A percentile compares a stretch with the other conserved stretches of the same genome.
Conservation (phyloP, 1,284 basidiomycete genomes). For the Meira miltonrushii region DNA sequence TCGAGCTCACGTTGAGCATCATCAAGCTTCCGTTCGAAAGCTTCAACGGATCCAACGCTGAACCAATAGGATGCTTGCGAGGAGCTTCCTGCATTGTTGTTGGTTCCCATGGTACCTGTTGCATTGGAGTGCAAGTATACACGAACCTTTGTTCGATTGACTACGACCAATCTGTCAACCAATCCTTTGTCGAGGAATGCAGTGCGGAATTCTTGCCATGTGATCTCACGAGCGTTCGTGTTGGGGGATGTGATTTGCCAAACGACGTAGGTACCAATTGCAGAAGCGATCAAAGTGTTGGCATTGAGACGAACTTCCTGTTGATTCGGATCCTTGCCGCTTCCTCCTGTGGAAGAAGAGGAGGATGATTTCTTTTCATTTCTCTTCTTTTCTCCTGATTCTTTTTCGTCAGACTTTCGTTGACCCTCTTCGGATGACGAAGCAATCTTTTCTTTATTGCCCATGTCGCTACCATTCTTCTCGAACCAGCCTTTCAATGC, state of each 20-base stretch:
- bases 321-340: slow-evolving; percentile 8
- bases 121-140: slow-evolving; percentile 78
- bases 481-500: neutral
- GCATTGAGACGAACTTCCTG: slow-evolving; percentile 43
- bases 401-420: slow-evolving; percentile 16
- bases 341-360: slow-evolving; percentile 15
- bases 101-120: slow-evolving; percentile 60
- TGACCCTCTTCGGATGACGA: slow-evolving; percentile 7
- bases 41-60: slow-evolving; percentile 94
- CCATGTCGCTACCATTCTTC: slow-evolving; percentile 18
- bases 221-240: slow-evolving; percentile 71
- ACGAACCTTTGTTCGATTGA: slow-evolving; percentile 84
- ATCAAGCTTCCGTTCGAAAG: slow-evolving; percentile 89
- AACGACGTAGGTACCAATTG: slow-evolving; percentile 65
- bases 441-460: neutral
- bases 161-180: slow-evolving; percentile 87
- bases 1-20: slow-evolving; percentile 87
- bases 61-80: slow-evolving; percentile 66
- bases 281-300: slow-evolving; percentile 43
- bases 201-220: slow-evolving; percentile 97
- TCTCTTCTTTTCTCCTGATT: slow-evolving; percentile 16
- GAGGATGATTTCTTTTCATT: neutral
- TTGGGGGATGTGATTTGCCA: slow-evolving; percentile 61
- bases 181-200: slow-evolving; percentile 92
- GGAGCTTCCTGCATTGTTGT: neutral